phyloP scores from a whole-genome alignment of 2,329 filamentous ascomycete genomes.

The Penicillium sp. region DNA sequence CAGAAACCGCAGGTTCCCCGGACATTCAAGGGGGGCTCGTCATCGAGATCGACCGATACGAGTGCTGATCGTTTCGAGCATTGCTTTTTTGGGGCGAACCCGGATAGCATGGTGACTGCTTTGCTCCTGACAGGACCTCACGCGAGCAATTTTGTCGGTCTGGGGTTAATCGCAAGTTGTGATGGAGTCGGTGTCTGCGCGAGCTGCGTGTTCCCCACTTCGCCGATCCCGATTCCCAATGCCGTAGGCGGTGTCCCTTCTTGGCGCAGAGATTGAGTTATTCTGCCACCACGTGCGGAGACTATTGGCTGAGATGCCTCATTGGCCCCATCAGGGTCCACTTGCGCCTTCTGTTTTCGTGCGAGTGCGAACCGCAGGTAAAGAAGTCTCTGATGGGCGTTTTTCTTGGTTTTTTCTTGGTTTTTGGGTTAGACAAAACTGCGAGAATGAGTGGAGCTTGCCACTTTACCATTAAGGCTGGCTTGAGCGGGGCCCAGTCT shows the following conservation, averaged over 20 bases:
- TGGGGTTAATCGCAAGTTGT: not conserved
- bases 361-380: not conserved
- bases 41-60: not conserved
- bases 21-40: not conserved
- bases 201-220: not conserved
- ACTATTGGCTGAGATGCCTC: constrained; percentile 28
- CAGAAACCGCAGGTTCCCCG: not conserved
- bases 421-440: not conserved
- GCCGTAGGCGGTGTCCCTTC: not conserved
- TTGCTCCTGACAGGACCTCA: not conserved
- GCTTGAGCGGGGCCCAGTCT: not conserved
- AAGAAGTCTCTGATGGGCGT: not conserved
- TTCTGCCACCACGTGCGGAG: constrained; percentile 21
- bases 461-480: constrained; percentile 4
- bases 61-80: not conserved
- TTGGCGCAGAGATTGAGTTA: not conserved
- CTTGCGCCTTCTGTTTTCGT: not conserved
- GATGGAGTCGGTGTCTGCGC: not conserved
- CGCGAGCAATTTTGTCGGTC: not conserved
- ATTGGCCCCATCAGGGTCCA: constrained; percentile 3
- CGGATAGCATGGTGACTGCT: no score
- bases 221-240: not conserved
- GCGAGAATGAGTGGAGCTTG: constrained; percentile 7
- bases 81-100: no score
- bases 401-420: constrained; percentile 5